Evolutionary conservation across 2,329 filamentous ascomycete species (phyloP), one percentile per base, ranked within the genome.

Genomic region (Rutstroemia sydowiana): DNA sequence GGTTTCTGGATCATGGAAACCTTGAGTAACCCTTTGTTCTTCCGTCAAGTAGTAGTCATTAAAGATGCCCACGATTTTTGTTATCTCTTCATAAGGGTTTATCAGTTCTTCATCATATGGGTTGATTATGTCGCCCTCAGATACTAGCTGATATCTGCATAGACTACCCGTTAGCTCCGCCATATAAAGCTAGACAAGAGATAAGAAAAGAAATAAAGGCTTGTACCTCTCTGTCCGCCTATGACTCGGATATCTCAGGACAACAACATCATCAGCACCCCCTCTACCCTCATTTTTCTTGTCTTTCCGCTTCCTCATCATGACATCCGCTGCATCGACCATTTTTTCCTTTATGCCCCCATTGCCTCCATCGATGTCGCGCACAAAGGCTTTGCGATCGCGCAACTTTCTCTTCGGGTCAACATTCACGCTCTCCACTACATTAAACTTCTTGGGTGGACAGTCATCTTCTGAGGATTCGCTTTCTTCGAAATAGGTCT

Each of bases 161-260:
- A 28, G 13, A 21, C 26, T 16, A 34, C 36, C 31, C 9, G 20
- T 52, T 42, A 52, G 50, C 16, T 40, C 11, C 8, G 32, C 18
- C 20, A 16, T 10, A 26, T 21, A 13, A 26, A n/a, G 13, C 34
- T 21, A 20, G 8, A 21, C 13, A 9, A 6, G 11, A 9, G 16
- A 5, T n/a, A 26, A 18, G 18, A n/a, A 31, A 4, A 21, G n/a
- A 28, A 41, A 30, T 20, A 23, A 39, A 34, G n/a, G n/a, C n/a
- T n/a, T 51, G 46, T 72, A 87, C 82, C 76, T 81, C 69, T 93
- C 88, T 48, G 78, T 78, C 45, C 76, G 75, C 51, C 81, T 78
- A 56, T 76, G 73, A 67, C 88, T 91, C 9, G 93, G 92, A 68
- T 97, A 97, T 67, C 93, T 87, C 60, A 97, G 71, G 64, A 84